A percentile compares a stretch with the other conserved stretches of the same genome.
phyloP scores from a whole-genome alignment of 2,329 filamentous ascomycete genomes.

The Arthroderma sp. region DNA sequence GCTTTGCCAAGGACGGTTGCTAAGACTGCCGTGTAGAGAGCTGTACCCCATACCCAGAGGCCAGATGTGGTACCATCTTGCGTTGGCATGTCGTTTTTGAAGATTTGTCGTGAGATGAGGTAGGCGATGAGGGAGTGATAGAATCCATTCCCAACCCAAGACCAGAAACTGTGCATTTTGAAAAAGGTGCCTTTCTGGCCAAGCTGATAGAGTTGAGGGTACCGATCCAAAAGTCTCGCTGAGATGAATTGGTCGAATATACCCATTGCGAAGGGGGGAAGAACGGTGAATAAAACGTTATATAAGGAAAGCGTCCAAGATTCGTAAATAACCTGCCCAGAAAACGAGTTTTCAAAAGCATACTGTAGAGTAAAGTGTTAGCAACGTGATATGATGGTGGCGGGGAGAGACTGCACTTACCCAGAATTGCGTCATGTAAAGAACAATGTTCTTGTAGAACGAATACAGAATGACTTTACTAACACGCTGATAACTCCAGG shows the following conservation, averaged over 20 bases:
- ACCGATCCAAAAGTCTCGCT: slow-evolving; percentile 81
- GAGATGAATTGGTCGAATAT: slow-evolving; percentile 98
- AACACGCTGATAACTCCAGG: slow-evolving; percentile 95
- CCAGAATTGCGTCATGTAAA: slow-evolving; percentile 99
- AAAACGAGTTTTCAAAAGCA: slow-evolving; percentile 96
- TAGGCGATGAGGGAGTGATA: slow-evolving; percentile 95
- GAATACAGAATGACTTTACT: slow-evolving; percentile 96
- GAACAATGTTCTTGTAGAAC: slow-evolving; percentile 97
- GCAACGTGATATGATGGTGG: too few relatives aligned
- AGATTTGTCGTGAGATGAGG: slow-evolving; percentile 69
- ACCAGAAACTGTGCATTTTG: slow-evolving; percentile 78
- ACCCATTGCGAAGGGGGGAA: slow-evolving; percentile 85
- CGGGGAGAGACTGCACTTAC: slow-evolving; percentile 48
- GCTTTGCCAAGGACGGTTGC: slow-evolving; percentile 91
- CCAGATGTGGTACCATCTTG: slow-evolving; percentile 70
- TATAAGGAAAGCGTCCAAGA: slow-evolving; percentile 99
- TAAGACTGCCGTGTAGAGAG: slow-evolving; percentile 87
- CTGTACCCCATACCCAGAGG: slow-evolving; percentile 96
- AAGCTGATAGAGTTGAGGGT: slow-evolving; percentile 88
- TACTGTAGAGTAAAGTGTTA: slow-evolving; percentile 46
- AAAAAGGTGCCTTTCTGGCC: slow-evolving; percentile 92
- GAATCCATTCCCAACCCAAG: slow-evolving; percentile 88
- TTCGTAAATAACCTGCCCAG: slow-evolving; percentile 94
- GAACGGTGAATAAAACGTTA: slow-evolving; percentile 94
- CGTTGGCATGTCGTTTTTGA: slow-evolving; percentile 65